Conservation (phyloP, 2,329 filamentous ascomycete species). For the Ascosphaera apis region DNA sequence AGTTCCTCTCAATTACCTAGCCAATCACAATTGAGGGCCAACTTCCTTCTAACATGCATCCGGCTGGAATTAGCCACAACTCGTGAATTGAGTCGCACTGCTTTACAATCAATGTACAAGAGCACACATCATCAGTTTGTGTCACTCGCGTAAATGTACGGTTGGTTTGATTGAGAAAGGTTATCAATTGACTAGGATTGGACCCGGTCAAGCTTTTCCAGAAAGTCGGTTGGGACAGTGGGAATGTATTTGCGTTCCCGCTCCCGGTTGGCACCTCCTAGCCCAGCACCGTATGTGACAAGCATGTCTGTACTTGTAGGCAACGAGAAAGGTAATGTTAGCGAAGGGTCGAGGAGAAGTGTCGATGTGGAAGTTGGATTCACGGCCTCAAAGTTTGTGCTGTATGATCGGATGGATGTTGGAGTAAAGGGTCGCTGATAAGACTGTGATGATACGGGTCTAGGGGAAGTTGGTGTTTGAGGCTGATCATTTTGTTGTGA, state of each 20-base stretch:
- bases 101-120: no score
- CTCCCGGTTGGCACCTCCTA: constrained; percentile 79
- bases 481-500: constrained; percentile 3
- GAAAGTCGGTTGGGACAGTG: constrained; percentile 78
- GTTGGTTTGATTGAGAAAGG: no score
- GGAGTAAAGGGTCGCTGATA: constrained; percentile 1
- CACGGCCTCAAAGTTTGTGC: constrained; percentile 3
- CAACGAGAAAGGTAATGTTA: constrained; percentile 87
- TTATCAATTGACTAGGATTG: no score
- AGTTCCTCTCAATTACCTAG: no score
- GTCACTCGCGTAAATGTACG: no score
- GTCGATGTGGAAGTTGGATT: constrained; percentile 7
- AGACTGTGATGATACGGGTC: constrained; percentile 4
- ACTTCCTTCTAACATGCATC: no score
- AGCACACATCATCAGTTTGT: no score
- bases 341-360: constrained; percentile 63
- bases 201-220: constrained; percentile 54
- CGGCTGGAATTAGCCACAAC: no score
- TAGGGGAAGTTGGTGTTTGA: constrained; percentile 9
- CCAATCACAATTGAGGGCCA: no score
- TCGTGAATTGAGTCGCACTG: no score
- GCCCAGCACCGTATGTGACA: constrained; percentile 79
- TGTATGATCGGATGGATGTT: constrained; percentile 1
- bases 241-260: constrained; percentile 88
- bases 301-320: constrained; percentile 96